These are phyloP conservation scores for Protea cynaroides DNA, from an alignment of 164 flowering plant genomes.

Conservation along the genomic window DNA sequence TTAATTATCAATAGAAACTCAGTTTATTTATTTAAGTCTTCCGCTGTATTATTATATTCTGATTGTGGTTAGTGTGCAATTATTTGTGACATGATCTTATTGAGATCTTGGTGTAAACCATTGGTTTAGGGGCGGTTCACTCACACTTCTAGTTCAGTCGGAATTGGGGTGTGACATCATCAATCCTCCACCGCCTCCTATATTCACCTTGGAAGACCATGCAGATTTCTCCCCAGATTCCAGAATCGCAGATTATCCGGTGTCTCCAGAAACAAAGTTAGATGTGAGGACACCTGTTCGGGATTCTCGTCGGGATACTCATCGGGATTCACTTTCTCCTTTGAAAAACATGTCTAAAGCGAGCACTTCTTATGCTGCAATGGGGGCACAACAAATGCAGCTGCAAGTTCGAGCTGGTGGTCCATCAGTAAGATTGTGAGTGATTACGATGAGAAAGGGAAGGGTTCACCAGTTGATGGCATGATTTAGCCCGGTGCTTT, in stretches of 20 bases:
- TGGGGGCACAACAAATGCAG: conserved; percentile 38
- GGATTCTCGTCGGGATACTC: conserved; percentile 33
- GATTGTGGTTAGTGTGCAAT: too few species aligned
- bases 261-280: conserved; percentile 59
- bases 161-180: too few species aligned
- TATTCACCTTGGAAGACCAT: conserved; percentile 81
- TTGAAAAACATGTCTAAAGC: conserved; percentile 51
- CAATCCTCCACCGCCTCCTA: conserved; percentile 95
- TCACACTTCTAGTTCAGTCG: too few species aligned
- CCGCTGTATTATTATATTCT: too few species aligned
- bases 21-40: too few species aligned
- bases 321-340: conserved; percentile 52
- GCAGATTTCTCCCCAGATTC: conserved; percentile 81
- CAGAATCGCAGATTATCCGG: conserved; percentile 55
- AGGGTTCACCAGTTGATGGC: conserved; percentile 86
- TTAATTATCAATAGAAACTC: too few species aligned
- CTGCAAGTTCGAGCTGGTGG: conserved; percentile 70
- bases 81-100: too few species aligned
- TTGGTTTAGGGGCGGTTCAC: conserved; percentile 52
- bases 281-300: conserved; percentile 44
- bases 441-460: conserved; percentile 63
- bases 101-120: too few species aligned
- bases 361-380: conserved; percentile 44
- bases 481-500: conserved; percentile 78
- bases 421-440: conserved; percentile 50